Conservation (phyloP, 225 moss, liverwort and hornwort species). For the Straminergon stramineum region DNA sequence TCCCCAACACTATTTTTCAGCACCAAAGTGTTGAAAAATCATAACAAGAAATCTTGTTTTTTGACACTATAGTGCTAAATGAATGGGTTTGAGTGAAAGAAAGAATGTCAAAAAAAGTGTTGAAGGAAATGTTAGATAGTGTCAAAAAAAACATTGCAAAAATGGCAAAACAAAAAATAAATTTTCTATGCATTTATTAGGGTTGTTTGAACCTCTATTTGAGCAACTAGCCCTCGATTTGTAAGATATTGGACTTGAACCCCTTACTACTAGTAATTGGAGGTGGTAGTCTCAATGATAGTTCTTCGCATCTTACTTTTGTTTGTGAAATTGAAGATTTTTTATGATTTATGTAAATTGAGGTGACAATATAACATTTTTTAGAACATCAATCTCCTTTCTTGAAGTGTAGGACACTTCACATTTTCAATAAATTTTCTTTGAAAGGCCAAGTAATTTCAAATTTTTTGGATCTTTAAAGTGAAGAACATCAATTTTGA, state of each 20-base stretch:
- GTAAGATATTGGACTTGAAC: neutral
- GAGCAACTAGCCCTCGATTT: accelerated
- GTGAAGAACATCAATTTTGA: no score
- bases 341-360: neutral
- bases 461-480: neutral
- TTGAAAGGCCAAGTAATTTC: neutral
- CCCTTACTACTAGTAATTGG: neutral
- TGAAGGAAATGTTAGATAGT: neutral
- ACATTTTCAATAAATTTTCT: neutral
- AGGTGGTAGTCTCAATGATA: no score
- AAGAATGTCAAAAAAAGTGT: neutral
- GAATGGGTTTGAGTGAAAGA: neutral
- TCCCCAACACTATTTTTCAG: accelerated
- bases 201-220: no score
- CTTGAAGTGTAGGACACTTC: accelerated
- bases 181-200: accelerated
- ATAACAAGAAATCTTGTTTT: neutral
- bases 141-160: neutral
- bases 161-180: no score
- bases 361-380: neutral
- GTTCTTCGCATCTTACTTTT: neutral
- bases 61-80: neutral
- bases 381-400: neutral
- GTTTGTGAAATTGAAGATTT: neutral
- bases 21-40: neutral